Conservation (phyloP, 2,329 filamentous ascomycete species). For the Sclerotinia trifoliorum region DNA sequence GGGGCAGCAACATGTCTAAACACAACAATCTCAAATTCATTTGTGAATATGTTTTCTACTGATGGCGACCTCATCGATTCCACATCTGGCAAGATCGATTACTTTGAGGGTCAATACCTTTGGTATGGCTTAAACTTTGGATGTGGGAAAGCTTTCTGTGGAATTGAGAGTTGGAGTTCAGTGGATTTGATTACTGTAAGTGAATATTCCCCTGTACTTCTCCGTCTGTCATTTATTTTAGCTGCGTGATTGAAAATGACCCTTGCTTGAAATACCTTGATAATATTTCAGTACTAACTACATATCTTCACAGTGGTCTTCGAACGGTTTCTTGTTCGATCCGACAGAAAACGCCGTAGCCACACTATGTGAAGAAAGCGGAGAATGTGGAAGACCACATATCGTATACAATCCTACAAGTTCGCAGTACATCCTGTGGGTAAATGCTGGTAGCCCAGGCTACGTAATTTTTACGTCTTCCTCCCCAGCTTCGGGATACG, state of each 20-base stretch:
- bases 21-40: conserved; percentile 12
- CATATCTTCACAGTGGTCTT: conserved; percentile 4
- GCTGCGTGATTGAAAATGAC: background rate
- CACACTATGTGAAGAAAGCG: background rate
- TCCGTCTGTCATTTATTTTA: background rate
- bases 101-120: conserved; percentile 29
- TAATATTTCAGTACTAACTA: background rate
- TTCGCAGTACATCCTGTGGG: conserved; percentile 6
- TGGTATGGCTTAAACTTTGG: conserved; percentile 32
- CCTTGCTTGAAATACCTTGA: background rate
- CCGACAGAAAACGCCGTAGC: background rate
- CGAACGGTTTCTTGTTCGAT: conserved; percentile 16
- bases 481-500: conserved; percentile 4
- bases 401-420: background rate
- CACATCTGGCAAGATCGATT: conserved; percentile 34
- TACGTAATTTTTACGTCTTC: conserved; percentile 2
- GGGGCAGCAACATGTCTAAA: conserved; percentile 1
- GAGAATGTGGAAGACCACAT: conserved; percentile 14
- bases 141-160: conserved; percentile 32
- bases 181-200: conserved; percentile 9
- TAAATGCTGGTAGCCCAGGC: conserved; percentile 10
- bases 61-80: conserved; percentile 34
- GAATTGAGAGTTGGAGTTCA: conserved; percentile 26
- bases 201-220: background rate
- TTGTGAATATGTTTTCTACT: conserved; percentile 30